Evolutionary conservation across 495 filamentous ascomycete genomes (phyloP), one percentile per base, ranked within the genome.

Genomic region (Neurospora africana): DNA sequence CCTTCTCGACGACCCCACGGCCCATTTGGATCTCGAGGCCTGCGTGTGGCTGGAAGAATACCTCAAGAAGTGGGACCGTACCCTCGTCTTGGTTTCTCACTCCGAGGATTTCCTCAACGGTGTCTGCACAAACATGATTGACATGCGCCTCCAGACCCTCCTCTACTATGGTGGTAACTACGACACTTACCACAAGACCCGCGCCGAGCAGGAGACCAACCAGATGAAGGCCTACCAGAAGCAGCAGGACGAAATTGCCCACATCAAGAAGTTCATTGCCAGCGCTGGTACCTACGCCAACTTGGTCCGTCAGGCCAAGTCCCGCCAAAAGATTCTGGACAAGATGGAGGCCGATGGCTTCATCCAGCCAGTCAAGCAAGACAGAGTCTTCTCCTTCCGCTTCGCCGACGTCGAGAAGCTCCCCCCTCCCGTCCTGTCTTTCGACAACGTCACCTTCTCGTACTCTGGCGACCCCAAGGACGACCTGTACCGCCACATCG

Each of bases 261-360:
- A 99, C 85, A 99, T 99, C 89, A 99, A 99, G 88, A 97, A 98
- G 85, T 99, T 99, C 88, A 99, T 99, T 81, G 95, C 95, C 75
- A 98, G 95, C 68, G 95, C 96, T 70, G 95, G 95, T 94, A 99
- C 95, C 73, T 99, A 99, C 80, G 95, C 95, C 87, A 99, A 99
- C 86, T 88, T 99, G 83, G 95, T 99, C 78, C 87, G 93, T 79
- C 95, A 99, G 85, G 95, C 95, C 82, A 99, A 99, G 87, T 98
- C 95, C 38, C 90, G 95, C 68, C 95, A 99, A 83, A 99, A 99
- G 92, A 98, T 99, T 82, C 89, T 99, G 72, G 95, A 99, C 88
- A 99, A 99, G 88, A 99, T 99, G 95, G 95, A 98, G 86, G 96
- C 95, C 71, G 95, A 99, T 76, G 95, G 95, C 75, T 94, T 98